phyloP scores from a whole-genome alignment of 2,329 filamentous ascomycete species.

The Fusarium decemcellulare region DNA sequence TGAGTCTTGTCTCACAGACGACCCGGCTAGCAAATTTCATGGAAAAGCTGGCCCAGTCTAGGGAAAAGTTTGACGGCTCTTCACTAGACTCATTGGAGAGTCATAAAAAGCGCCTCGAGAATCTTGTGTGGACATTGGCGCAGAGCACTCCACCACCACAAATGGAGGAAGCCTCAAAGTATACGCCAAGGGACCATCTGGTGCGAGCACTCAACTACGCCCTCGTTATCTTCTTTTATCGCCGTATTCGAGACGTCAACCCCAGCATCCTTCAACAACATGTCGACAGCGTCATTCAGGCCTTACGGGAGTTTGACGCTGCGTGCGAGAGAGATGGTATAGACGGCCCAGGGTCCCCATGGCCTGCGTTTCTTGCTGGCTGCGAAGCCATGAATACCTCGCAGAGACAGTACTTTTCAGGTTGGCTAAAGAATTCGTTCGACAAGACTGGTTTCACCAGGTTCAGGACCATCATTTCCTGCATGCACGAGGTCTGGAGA shows the following conservation, averaged over 20 bases:
- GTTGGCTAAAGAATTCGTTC: neutral
- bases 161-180: neutral
- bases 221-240: constrained; percentile 26
- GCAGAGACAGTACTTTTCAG: neutral
- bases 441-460: neutral
- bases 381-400: neutral
- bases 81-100: neutral
- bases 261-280: constrained; percentile 19
- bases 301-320: neutral
- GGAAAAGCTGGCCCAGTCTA: neutral
- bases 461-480: neutral
- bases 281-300: neutral
- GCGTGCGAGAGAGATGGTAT: neutral
- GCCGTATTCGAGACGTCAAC: constrained; percentile 13
- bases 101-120: neutral
- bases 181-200: neutral
- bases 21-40: constrained; percentile 14
- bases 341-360: neutral
- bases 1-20: constrained; percentile 24
- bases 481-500: neutral
- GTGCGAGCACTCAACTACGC: constrained; percentile 11
- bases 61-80: neutral
- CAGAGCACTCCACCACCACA: neutral
- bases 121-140: neutral
- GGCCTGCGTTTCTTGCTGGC: neutral